Evolutionary conservation across 352 stramenopile genomes (phyloP), one percentile per base, ranked within the genome.

Genomic region (Aphanomyces euteiches): DNA sequence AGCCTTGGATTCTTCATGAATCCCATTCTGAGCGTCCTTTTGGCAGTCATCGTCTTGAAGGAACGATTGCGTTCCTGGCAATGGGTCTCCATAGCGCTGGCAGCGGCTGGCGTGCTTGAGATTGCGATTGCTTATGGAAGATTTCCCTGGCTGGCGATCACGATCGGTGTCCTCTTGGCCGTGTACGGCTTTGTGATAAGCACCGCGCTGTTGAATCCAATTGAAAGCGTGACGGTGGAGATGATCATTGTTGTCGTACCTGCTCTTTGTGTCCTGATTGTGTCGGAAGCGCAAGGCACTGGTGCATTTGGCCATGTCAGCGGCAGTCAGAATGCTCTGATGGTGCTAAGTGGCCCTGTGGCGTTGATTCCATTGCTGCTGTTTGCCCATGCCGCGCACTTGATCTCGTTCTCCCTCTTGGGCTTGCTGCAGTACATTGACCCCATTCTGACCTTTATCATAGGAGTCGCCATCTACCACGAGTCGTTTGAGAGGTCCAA

Each of bases 1-100:
- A 70, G 64, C n/a, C 54, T 70, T 17, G 64, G n/a, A 8, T 70
- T 61, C 34, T 70, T 70, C 64, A 70, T 70, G 47, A 70, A 70
- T 34, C 64, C 64, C 8, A 47, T 70, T 39, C n/a, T 70, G 36
- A 70, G 39, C 54, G 64, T 70, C 54, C 43, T 70, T 7, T 37
- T 70, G 5, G 64, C 47, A 1, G 34, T 70, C 47, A 21, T 61
- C 7, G 59, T 70, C 21, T 43, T 70, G 19, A 36, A 41, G 21
- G 64, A 70, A 61, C 47, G 34, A 19, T 19, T 70, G 7, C 64
- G 37, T 10, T n/a, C 15, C 5, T 70, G 39, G 12, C 64, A 70
- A 41, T 70, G 64, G 64, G 64, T 61, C 13, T 47, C 64, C 2
- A 34, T 70, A 4, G 47, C 13, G 6, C 34, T 61, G 4, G 64